Evolutionary conservation across 1,284 basidiomycete species (phyloP).

Genomic region (Trichosporon sp.): DNA sequence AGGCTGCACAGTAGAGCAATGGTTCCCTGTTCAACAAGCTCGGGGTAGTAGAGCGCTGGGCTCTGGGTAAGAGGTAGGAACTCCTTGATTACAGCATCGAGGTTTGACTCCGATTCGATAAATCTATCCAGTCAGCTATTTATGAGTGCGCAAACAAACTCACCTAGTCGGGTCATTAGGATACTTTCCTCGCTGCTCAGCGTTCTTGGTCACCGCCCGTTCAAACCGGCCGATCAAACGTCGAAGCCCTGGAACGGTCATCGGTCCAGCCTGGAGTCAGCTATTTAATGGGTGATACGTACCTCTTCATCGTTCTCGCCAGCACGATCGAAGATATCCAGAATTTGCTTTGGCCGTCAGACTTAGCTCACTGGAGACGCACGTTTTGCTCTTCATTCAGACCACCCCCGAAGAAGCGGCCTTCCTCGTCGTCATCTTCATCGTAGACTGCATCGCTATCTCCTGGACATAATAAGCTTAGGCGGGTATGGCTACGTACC

Average conservation of each 20-base stretch:
- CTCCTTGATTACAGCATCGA: conserved; percentile 82
- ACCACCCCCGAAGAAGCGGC: conserved; percentile 89
- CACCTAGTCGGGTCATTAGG: conserved; percentile 87
- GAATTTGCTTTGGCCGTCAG: conserved; percentile 50
- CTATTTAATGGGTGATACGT: conserved; percentile 35
- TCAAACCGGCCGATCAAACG: conserved; percentile 80
- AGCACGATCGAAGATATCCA: conserved; percentile 73
- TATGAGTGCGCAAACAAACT: conserved; percentile 39
- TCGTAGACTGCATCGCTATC: background rate
- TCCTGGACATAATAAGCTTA: background rate
- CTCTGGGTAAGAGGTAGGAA: conserved; percentile 86
- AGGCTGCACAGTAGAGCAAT: conserved; percentile 72
- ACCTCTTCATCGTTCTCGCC: conserved; percentile 69
- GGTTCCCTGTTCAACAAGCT: conserved; percentile 76
- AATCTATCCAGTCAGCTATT: conserved; percentile 64
- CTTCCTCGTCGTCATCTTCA: conserved; percentile 90
- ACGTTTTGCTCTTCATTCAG: conserved; percentile 87
- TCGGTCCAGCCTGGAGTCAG: conserved; percentile 27
- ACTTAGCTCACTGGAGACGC: conserved; percentile 54
- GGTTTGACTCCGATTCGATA: conserved; percentile 95
- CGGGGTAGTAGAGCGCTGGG: conserved; percentile 81
- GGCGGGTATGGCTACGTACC: background rate
- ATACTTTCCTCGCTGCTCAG: conserved; percentile 89
- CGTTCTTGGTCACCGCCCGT: conserved; percentile 86
- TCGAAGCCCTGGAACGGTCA: conserved; percentile 71